Conservation (phyloP, 1,139 yeast species). For the Williopsis jadinii region DNA sequence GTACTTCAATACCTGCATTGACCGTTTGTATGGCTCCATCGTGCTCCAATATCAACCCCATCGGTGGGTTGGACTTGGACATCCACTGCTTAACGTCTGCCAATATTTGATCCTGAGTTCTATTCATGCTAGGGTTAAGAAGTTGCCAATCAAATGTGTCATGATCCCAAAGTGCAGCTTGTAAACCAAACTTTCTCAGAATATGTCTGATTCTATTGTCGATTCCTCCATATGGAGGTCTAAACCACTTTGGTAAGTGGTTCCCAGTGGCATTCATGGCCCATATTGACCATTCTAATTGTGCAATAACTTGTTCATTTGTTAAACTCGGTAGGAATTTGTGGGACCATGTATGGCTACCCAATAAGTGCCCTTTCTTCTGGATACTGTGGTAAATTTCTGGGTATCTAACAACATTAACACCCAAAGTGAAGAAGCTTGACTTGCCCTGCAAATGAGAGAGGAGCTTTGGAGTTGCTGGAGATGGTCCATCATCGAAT, state of each 20-base stretch:
- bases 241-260: conserved; percentile 86
- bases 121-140: conserved; percentile 28
- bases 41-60: conserved; percentile 78
- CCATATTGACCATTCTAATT: conserved; percentile 94
- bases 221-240: conserved; percentile 95
- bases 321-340: conserved; percentile 68
- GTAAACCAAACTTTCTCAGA: conserved; percentile 79
- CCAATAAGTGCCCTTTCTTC: conserved; percentile 67
- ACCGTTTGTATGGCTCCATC: conserved; percentile 68
- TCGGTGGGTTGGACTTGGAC: conserved; percentile 25
- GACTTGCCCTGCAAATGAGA: conserved; percentile 44
- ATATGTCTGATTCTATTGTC: conserved; percentile 81
- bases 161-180: conserved; percentile 83
- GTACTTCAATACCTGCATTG: conserved; percentile 55
- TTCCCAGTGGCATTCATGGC: conserved; percentile 94
- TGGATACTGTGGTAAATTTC: conserved; percentile 56
- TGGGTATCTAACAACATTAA: conserved; percentile 71
- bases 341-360: conserved; percentile 93
- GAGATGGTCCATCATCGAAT: conserved; percentile 93
- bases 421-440: conserved; percentile 82
- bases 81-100: conserved; percentile 52
- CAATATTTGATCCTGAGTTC: conserved; percentile 45
- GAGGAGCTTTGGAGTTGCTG: conserved; percentile 55
- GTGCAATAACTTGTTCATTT: conserved; percentile 81
- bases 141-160: conserved; percentile 92